Evolutionary conservation across 805 yeast species (phyloP).

Genomic region (Kodamaea kaohsiungensis): DNA sequence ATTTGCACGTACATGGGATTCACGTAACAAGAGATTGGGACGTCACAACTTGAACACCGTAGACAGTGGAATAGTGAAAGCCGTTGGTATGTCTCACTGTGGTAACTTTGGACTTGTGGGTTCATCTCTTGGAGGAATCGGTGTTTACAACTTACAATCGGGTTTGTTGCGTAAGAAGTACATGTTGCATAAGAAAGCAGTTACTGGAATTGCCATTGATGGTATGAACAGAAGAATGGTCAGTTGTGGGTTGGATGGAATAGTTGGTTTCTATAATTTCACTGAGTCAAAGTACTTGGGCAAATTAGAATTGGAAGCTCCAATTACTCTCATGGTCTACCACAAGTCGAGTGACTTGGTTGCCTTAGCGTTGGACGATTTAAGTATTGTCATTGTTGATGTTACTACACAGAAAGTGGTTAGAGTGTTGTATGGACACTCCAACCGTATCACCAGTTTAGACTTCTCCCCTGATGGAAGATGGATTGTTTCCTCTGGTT

Average conservation of each 20-base stretch:
- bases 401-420: conserved; percentile 77
- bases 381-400: conserved; percentile 82
- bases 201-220: conserved; percentile 87
- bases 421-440: conserved; percentile 87
- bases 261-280: conserved; percentile 85
- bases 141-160: conserved; percentile 86
- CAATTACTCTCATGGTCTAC: conserved; percentile 74
- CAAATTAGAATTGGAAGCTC: conserved; percentile 66
- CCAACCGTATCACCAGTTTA: conserved; percentile 80
- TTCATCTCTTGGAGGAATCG: conserved; percentile 81
- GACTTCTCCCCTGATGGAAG: conserved; percentile 95
- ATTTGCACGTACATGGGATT: conserved; percentile 90
- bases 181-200: conserved; percentile 70
- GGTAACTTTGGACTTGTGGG: conserved; percentile 96
- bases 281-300: conserved; percentile 67
- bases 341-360: conserved; percentile 82
- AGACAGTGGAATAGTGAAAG: conserved; percentile 75
- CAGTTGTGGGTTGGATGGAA: conserved; percentile 85
- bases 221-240: conserved; percentile 89
- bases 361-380: conserved; percentile 84
- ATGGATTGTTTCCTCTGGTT: conserved; percentile 82
- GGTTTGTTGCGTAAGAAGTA: conserved; percentile 77
- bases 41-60: conserved; percentile 66
- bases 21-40: conserved; percentile 77
- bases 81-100: conserved; percentile 83